A percentile compares a stretch with the other conserved stretches of the same genome.
These are phyloP conservation scores for Podospora pseudopauciseta DNA, from an alignment of 495 filamentous ascomycete genomes.

Conservation along the genomic window DNA sequence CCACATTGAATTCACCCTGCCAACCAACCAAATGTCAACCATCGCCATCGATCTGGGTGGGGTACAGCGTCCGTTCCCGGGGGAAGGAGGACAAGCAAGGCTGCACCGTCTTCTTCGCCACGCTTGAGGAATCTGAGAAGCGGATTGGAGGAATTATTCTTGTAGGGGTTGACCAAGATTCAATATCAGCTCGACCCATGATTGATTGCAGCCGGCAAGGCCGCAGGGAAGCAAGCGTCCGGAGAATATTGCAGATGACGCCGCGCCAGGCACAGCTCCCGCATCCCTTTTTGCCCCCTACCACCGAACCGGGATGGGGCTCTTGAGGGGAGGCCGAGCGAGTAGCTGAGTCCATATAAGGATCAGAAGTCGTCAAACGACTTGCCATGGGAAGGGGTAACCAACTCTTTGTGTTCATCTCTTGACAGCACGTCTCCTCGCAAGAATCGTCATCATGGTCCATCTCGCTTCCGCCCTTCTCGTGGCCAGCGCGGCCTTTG, in stretches of 20 bases:
- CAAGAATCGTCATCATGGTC: slow-evolving; percentile 34
- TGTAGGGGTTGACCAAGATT: slow-evolving; percentile 16
- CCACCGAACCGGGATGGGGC: slow-evolving; percentile 18
- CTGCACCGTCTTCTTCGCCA: slow-evolving; percentile 9
- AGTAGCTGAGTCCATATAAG: slow-evolving; percentile 7
- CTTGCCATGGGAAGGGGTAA: background rate
- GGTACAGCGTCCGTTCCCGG: slow-evolving; percentile 14
- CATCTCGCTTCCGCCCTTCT: slow-evolving; percentile 42
- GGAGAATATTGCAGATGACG: slow-evolving; percentile 18
- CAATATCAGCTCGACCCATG: slow-evolving; percentile 20
- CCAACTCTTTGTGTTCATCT: slow-evolving; percentile 3
- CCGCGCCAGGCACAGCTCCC: slow-evolving; percentile 14
- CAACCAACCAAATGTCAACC: slow-evolving; percentile 6
- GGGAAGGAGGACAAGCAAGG: slow-evolving; percentile 9
- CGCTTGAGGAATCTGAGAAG: background rate
- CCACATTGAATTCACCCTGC: background rate
- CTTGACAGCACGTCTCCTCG: background rate
- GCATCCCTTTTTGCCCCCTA: background rate
- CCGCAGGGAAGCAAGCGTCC: slow-evolving; percentile 22
- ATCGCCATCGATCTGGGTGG: background rate
- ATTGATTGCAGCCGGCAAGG: slow-evolving; percentile 33
- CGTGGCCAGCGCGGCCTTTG: slow-evolving; percentile 39
- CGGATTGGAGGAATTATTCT: slow-evolving; percentile 9
- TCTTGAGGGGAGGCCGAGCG: background rate
- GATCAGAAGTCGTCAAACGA: slow-evolving; percentile 8